Conservation (phyloP, 805 yeast genomes). For the Ascoidea rubescens region DNA sequence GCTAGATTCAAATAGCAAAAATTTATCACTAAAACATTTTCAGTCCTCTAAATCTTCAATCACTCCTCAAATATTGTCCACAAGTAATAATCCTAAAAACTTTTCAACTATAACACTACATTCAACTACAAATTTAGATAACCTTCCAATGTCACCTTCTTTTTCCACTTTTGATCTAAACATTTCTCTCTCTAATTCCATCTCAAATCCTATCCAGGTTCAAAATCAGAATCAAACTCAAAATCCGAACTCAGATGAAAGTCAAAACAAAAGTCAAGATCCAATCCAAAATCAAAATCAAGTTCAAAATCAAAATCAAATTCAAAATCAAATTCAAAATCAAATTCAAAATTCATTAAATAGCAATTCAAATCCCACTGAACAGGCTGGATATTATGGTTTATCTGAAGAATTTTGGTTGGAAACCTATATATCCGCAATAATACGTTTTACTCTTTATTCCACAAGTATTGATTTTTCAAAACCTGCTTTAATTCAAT, state of each 20-base stretch:
- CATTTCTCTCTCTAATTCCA: background rate
- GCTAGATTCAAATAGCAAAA: slow-evolving; percentile 8
- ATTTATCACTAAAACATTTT: background rate
- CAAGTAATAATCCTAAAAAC: background rate
- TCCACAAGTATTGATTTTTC: slow-evolving; percentile 40
- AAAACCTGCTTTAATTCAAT: slow-evolving; percentile 44
- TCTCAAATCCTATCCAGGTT: background rate
- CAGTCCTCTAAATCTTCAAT: background rate
- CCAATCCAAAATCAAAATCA: background rate
- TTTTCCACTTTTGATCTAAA: no score
- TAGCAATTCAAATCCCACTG: background rate
- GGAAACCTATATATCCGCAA: slow-evolving; percentile 43
- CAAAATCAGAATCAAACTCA: background rate
- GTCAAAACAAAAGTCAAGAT: background rate
- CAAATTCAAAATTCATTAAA: no score
- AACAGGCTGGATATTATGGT: no score
- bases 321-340: background rate
- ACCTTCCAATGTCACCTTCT: background rate
- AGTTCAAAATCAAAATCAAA: no score
- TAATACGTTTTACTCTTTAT: slow-evolving; percentile 40
- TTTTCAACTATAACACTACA: background rate
- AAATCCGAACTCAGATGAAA: background rate
- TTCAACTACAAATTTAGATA: background rate
- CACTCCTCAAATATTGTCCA: background rate
- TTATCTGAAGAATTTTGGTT: slow-evolving; percentile 31